Evolutionary conservation across 768 basidiomycete genomes (phyloP), one percentile per base, ranked within the genome.

Genomic region (Phlebiopsis flavidoalba): DNA sequence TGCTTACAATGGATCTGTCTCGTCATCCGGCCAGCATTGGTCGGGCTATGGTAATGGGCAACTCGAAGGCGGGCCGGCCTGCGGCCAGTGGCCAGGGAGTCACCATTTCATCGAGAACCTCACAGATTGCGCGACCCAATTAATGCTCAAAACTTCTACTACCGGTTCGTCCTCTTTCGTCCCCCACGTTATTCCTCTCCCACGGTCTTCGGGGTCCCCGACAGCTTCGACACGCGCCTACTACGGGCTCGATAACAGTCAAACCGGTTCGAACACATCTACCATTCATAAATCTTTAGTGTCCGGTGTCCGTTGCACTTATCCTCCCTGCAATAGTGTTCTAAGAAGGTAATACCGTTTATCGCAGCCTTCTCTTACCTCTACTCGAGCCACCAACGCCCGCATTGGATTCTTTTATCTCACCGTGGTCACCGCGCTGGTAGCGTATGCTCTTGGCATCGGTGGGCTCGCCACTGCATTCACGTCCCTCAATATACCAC

Each of bases 11-110:
- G 86, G 78, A n/a, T 71, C 79, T 35, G 67, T 89, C 58, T 80
- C 80, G n/a, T 64, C 79, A n/a, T 79, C 84, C 1, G 76, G 78
- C 53, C 72, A 79, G 59, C 73, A 72, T 7, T 91, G 88, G 89
- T 69, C 79, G 35, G 86, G 87, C 14, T 91, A 80, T 65, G 85
- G 88, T 5, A 71, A 81, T 60, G 91, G 91, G 0, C 64, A 72
- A 33, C 78, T 93, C 45, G 76, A 81, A 70, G 80, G 81, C 1
- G 91, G 91, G 26, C 58, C 84, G 51, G 73, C n/a, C n/a, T n/a
- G n/a, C 81, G 64, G 89, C 91, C 2, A 79, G 77, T 61, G 91
- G 91, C 12, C 73, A 82, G 33, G 89, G 90, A 1, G 91, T 92
- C 24, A 77, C 75, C 14, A 67, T 86, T 14, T 73, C 79, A 57